These are phyloP conservation scores for Cercospora sp. DNA, from an alignment of 2,329 filamentous ascomycete species.

Conservation along the genomic window DNA sequence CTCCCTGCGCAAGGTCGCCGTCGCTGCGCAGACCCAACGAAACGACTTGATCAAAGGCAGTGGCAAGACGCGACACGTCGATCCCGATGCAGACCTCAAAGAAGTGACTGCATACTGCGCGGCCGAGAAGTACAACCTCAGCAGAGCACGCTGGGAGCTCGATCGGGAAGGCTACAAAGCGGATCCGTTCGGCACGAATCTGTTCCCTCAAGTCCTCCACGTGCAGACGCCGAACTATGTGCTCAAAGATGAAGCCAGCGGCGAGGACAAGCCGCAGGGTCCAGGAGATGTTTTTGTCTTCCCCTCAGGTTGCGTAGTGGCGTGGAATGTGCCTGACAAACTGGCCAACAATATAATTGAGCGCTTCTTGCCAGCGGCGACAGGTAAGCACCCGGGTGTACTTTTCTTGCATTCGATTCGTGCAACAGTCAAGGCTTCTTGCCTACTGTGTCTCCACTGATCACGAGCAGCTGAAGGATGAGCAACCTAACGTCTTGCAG, in stretches of 20 bases:
- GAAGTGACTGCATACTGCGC: constrained; percentile 65
- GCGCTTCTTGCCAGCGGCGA: constrained; percentile 71
- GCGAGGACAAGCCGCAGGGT: constrained; percentile 39
- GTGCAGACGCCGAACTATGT: constrained; percentile 49
- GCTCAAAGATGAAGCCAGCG: constrained; percentile 46
- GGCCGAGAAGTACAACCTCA: constrained; percentile 65
- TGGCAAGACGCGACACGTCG: constrained; percentile 47
- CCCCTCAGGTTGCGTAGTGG: constrained; percentile 87
- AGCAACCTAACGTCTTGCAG: constrained; percentile 11
- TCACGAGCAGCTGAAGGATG: neutral
- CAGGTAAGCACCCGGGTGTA: constrained; percentile 47
- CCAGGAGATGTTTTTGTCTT: constrained; percentile 90
- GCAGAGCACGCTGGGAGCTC: constrained; percentile 58
- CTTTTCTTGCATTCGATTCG: neutral
- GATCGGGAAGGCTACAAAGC: constrained; percentile 59
- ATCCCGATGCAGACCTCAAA: constrained; percentile 50
- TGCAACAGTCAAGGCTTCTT: neutral
- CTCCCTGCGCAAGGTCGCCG: constrained; percentile 79
- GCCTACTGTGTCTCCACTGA: neutral
- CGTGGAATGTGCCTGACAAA: constrained; percentile 81
- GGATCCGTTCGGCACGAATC: constrained; percentile 62
- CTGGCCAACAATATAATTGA: constrained; percentile 70
- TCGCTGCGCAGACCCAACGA: constrained; percentile 71
- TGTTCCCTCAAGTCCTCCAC: constrained; percentile 67
- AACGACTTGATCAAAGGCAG: constrained; percentile 51